Percentiles rank a stretch among this genome's conserved stretches.
Conservation (phyloP, 768 basidiomycete genomes). For the Mycena leptocephala region DNA sequence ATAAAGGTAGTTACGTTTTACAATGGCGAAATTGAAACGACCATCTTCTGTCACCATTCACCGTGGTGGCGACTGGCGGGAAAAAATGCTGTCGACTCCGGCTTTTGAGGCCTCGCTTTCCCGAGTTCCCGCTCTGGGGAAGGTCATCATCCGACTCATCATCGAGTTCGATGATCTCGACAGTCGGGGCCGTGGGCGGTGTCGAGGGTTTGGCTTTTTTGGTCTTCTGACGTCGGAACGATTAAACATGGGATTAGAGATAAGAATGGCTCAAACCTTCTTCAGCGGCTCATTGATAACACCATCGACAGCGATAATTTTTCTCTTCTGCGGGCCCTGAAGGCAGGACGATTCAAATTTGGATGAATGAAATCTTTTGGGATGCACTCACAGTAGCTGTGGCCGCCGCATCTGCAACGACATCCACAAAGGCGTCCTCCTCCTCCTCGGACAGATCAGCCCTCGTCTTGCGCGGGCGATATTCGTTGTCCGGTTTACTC, state of each 20-base stretch:
- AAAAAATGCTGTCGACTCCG: background rate
- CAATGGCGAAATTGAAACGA: background rate
- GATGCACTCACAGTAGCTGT: background rate
- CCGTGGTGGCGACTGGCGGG: background rate
- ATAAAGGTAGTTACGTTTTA: background rate
- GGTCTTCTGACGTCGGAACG: background rate
- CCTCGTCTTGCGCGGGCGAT: background rate
- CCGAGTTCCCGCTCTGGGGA: background rate
- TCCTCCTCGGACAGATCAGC: background rate
- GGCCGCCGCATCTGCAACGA: background rate
- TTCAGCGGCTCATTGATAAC: background rate
- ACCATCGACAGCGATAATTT: background rate
- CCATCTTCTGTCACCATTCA: background rate
- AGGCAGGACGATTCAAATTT: background rate
- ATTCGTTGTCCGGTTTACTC: background rate
- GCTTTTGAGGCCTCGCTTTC: background rate
- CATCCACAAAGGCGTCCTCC: background rate
- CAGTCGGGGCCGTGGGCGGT: background rate
- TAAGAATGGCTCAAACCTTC: background rate
- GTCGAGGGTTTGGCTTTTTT: background rate
- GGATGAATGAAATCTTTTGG: background rate
- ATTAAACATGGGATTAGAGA: background rate
- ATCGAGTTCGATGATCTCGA: background rate
- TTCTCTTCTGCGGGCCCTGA: background rate
- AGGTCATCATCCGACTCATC: background rate